phyloP scores from a whole-genome alignment of 2,329 filamentous ascomycete species.

The Chalaropsis thielavioides region DNA sequence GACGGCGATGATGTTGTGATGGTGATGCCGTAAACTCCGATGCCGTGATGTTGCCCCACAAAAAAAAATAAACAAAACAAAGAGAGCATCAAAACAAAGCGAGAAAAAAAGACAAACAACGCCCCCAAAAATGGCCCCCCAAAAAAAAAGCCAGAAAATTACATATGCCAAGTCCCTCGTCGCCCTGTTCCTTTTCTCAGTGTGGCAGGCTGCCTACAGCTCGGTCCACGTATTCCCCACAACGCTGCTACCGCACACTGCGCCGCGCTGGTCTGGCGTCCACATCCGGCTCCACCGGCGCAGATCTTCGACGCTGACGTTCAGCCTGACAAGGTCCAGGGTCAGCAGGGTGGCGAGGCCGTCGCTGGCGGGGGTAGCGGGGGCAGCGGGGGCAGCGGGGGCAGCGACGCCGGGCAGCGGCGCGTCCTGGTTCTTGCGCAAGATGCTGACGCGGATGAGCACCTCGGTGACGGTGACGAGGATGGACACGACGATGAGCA shows the following conservation, averaged over 20 bases:
- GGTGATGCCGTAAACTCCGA: background rate
- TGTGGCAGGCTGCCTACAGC: background rate
- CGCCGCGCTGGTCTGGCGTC: constrained; percentile 19
- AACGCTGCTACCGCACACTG: constrained; percentile 17
- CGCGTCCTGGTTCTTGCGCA: constrained; percentile 31
- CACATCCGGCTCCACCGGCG: constrained; percentile 21
- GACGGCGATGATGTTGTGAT: background rate
- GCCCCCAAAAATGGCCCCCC: background rate
- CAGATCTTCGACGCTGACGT: constrained; percentile 38
- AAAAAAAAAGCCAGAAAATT: background rate
- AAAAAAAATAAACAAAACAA: background rate
- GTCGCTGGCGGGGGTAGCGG: constrained; percentile 22
- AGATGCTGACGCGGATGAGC: constrained; percentile 65
- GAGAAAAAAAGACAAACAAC: background rate
- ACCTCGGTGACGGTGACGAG: constrained; percentile 85
- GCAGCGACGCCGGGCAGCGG: background rate
- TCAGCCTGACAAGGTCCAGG: constrained; percentile 39
- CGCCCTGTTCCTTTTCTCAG: no score
- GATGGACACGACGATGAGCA: constrained; percentile 83
- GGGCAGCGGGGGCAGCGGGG: background rate
- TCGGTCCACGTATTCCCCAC: constrained; percentile 11
- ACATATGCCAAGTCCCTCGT: no score
- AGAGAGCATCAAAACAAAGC: background rate
- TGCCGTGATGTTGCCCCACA: background rate
- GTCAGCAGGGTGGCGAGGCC: constrained; percentile 30